Evolutionary conservation across 2,329 filamentous ascomycete species (phyloP).

Genomic region (Alternaria novae-zelandiae): DNA sequence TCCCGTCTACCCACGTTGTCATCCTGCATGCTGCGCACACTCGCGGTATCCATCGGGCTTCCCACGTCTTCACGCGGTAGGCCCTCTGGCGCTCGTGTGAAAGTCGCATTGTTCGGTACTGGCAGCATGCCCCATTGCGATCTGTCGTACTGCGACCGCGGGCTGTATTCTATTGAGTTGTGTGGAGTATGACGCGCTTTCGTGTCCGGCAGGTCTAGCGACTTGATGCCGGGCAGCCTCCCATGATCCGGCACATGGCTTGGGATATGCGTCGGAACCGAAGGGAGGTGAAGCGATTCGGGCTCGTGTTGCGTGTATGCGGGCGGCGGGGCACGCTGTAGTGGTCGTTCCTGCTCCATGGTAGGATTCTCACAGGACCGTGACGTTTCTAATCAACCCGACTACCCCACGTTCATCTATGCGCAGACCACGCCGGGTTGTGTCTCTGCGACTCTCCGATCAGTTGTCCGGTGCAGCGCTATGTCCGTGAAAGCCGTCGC

Average conservation of each 20-base stretch:
- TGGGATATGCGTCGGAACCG: slow-evolving; percentile 49
- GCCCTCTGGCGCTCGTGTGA: slow-evolving; percentile 43
- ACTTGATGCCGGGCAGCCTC: slow-evolving; percentile 54
- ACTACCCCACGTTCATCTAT: slow-evolving; percentile 16
- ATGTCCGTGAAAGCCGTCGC: slow-evolving; percentile 15
- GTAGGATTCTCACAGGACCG: neutral
- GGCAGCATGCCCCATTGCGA: slow-evolving; percentile 39
- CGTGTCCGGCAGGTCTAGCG: slow-evolving; percentile 49
- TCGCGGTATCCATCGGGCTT: slow-evolving; percentile 54
- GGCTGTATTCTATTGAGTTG: slow-evolving; percentile 46
- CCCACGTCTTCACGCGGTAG: slow-evolving; percentile 42
- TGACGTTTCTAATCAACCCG: slow-evolving; percentile 4
- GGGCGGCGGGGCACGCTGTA: slow-evolving; percentile 51
- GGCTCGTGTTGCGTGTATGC: slow-evolving; percentile 53
- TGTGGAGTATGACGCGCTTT: slow-evolving; percentile 31
- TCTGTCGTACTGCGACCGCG: slow-evolving; percentile 28
- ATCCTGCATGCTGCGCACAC: slow-evolving; percentile 52
- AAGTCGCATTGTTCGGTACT: slow-evolving; percentile 32
- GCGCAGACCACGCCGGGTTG: neutral
- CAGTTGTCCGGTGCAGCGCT: neutral
- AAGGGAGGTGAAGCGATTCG: slow-evolving; percentile 50
- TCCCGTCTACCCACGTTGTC: slow-evolving; percentile 39
- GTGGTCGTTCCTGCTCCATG: slow-evolving; percentile 42
- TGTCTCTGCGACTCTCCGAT: neutral
- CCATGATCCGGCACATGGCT: slow-evolving; percentile 22